phyloP scores from a whole-genome alignment of 768 basidiomycete genomes.

The Leucocoprinus sp. region DNA sequence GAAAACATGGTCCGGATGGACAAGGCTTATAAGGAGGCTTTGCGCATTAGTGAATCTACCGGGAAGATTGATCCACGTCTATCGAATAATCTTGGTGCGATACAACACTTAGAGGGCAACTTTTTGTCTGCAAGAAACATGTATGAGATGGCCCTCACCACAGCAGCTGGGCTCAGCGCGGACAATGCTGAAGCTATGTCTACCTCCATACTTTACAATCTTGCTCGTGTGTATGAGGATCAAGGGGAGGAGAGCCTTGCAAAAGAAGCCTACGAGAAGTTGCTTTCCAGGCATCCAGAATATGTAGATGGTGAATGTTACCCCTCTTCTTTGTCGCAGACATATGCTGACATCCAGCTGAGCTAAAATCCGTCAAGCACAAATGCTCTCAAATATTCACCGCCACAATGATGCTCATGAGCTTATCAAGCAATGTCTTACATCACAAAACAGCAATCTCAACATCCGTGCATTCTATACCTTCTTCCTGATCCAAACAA shows the following conservation, averaged over 20 bases:
- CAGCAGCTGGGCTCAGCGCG: conserved; percentile 35
- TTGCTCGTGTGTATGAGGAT: conserved; percentile 88
- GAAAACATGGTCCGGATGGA: conserved; percentile 69
- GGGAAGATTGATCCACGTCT: conserved; percentile 56
- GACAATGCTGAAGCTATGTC: conserved; percentile 61
- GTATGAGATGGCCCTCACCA: conserved; percentile 71
- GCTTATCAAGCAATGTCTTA: conserved; percentile 81
- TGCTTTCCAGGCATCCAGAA: conserved; percentile 87
- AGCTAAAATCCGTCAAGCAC: conserved; percentile 92
- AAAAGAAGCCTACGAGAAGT: conserved; percentile 79
- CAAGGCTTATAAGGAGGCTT: conserved; percentile 66
- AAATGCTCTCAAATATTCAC: conserved; percentile 64
- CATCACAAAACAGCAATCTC: conserved; percentile 67
- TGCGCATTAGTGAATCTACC: conserved; percentile 48
- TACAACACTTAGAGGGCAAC: conserved; percentile 64
- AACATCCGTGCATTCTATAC: conserved; percentile 92
- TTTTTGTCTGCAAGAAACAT: conserved; percentile 45
- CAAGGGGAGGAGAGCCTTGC: conserved; percentile 65
- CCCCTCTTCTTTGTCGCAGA: background rate
- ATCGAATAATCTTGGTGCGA: conserved; percentile 72
- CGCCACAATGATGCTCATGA: conserved; percentile 79
- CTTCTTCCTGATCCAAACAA: conserved; percentile 81
- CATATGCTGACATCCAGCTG: conserved; percentile 4
- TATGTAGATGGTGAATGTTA: conserved; percentile 80
- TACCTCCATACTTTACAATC: conserved; percentile 83